Evolutionary conservation across 805 yeast genomes (phyloP).

Genomic region (Torulaspora gathmanii): DNA sequence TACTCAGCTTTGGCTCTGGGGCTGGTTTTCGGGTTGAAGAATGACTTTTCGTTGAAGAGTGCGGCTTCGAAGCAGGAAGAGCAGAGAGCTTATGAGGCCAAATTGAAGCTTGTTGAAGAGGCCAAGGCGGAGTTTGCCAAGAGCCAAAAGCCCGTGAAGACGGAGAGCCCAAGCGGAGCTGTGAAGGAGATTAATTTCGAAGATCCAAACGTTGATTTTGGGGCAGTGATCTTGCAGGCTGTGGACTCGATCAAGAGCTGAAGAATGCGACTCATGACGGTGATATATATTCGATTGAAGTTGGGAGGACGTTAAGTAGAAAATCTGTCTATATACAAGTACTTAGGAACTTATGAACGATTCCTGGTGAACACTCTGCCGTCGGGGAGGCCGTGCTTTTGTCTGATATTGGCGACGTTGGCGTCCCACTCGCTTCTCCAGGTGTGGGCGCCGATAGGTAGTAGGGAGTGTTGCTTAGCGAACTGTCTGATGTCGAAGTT

Average conservation of each 20-base stretch:
- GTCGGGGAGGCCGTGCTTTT: constrained; percentile 61
- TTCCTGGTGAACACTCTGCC: constrained; percentile 73
- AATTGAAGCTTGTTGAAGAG: constrained; percentile 72
- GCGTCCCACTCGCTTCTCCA: constrained; percentile 87
- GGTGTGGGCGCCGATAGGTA: constrained; percentile 86
- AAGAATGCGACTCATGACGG: not conserved
- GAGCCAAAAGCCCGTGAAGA: constrained; percentile 46
- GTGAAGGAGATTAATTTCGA: constrained; percentile 63
- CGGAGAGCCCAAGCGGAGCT: constrained; percentile 34
- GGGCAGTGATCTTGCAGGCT: constrained; percentile 58
- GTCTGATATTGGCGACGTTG: constrained; percentile 63
- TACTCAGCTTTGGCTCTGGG: constrained; percentile 90
- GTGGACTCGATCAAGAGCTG: constrained; percentile 47
- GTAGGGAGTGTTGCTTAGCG: constrained; percentile 49
- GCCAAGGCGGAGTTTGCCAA: constrained; percentile 88
- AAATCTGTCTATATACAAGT: constrained; percentile 8
- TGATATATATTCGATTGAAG: constrained; percentile 6
- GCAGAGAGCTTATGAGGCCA: constrained; percentile 52
- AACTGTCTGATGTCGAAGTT: constrained; percentile 71
- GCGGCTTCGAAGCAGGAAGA: constrained; percentile 57
- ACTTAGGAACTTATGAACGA: constrained; percentile 34
- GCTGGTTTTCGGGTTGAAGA: constrained; percentile 80
- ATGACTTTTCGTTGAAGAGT: constrained; percentile 63
- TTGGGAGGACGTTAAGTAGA: not conserved
- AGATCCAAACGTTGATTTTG: constrained; percentile 88